Evolutionary conservation across 2,329 filamentous ascomycete species (phyloP).

Genomic region (Phyllosticta citribraziliensis): DNA sequence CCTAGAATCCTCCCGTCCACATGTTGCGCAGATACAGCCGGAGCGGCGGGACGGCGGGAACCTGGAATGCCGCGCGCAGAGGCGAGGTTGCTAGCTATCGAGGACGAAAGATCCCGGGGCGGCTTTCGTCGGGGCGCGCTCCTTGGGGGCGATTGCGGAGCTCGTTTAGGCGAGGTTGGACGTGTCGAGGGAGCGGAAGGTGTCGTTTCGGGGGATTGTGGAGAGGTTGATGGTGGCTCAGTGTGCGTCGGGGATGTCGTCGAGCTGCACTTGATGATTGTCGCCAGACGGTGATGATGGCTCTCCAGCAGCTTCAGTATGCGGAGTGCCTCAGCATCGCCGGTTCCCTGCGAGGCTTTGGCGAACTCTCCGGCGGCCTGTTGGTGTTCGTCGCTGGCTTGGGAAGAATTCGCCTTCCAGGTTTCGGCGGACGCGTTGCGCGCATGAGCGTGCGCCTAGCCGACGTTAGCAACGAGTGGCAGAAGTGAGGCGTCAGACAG

Average conservation of each 20-base stretch:
- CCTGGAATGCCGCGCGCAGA: conserved; percentile 68
- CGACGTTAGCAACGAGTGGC: conserved; percentile 2
- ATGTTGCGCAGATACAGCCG: conserved; percentile 65
- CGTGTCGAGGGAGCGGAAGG: conserved; percentile 2
- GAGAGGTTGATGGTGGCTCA: conserved; percentile 6
- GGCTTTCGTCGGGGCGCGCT: conserved; percentile 35
- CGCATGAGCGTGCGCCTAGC: conserved; percentile 71
- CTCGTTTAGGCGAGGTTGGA: neutral
- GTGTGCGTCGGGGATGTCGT: conserved; percentile 13
- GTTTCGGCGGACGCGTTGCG: conserved; percentile 70
- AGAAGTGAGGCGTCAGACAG: neutral
- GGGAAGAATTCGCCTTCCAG: conserved; percentile 58
- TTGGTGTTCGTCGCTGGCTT: conserved; percentile 80
- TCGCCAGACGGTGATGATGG: conserved; percentile 76
- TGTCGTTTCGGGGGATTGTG: neutral
- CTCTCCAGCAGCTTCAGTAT: conserved; percentile 77
- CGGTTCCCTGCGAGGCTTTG: conserved; percentile 64
- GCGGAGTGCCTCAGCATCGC: conserved; percentile 60
- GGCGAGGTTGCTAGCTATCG: conserved; percentile 80
- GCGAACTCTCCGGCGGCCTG: conserved; percentile 83
- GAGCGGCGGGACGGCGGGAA: conserved; percentile 49
- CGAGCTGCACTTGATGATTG: conserved; percentile 62
- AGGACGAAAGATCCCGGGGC: conserved; percentile 63
- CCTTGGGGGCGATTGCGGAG: conserved; percentile 20
- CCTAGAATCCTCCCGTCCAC: conserved; percentile 53